phyloP scores from a whole-genome alignment of 2,329 filamentous ascomycete genomes.

The Camillea tinctor region DNA sequence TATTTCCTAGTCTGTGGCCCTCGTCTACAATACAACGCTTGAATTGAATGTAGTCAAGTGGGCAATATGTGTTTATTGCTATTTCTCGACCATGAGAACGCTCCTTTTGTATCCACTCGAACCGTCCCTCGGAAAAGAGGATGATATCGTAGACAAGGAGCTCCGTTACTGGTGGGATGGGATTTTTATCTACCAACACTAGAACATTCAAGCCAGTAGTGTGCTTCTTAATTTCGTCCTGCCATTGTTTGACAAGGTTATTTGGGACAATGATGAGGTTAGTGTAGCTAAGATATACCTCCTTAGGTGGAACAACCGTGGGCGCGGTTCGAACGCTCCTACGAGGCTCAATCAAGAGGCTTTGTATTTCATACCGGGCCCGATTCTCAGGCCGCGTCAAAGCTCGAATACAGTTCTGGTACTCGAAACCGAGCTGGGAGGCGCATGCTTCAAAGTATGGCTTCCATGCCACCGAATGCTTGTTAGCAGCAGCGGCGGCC shows the following conservation, averaged over 20 bases:
- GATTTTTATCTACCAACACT: conserved; percentile 53
- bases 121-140: conserved; percentile 71
- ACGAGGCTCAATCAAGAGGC: conserved; percentile 42
- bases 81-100: conserved; percentile 36
- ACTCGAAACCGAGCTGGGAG: conserved; percentile 46
- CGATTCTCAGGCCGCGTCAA: conserved; percentile 52
- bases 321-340: conserved; percentile 37
- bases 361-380: conserved; percentile 54
- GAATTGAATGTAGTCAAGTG: conserved; percentile 73
- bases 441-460: conserved; percentile 56
- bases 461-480: conserved; percentile 69
- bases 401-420: conserved; percentile 52
- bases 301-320: conserved; percentile 36
- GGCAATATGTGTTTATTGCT: conserved; percentile 44
- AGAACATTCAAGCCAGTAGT: conserved; percentile 65
- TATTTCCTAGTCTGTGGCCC: conserved; percentile 79
- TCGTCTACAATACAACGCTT: conserved; percentile 90
- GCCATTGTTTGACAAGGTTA: conserved; percentile 84
- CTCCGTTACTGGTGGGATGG: conserved; percentile 55
- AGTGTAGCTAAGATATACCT: conserved; percentile 63
- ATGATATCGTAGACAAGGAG: conserved; percentile 72
- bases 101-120: conserved; percentile 61
- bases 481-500: conserved; percentile 68
- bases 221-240: conserved; percentile 76
- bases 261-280: conserved; percentile 79